Evolutionary conservation across 2,329 filamentous ascomycete species (phyloP), one percentile per base, ranked within the genome.

Genomic region (Penicillium oxalicum): DNA sequence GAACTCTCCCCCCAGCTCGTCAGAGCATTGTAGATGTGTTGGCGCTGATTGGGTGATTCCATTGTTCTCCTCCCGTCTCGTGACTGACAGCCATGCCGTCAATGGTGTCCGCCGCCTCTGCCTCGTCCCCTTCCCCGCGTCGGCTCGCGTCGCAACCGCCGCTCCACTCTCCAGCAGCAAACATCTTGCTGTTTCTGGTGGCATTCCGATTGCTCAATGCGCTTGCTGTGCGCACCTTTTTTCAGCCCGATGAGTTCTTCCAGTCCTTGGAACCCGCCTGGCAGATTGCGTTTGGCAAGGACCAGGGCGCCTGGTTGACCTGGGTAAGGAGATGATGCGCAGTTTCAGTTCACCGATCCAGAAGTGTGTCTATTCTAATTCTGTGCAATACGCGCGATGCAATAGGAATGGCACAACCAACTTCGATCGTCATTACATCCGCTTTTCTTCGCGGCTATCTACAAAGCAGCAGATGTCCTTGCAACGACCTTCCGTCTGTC

Each of bases 201-300:
- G 75, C 81, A 36, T 79, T 95, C 54, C 88, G 93, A 47, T 77
- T 91, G 55, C 68, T 87, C 66, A 95, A 95, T 72, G 84, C 89
- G 29, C 76, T 93, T 59, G 82, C 77, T 53, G 76, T 94, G 49
- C 77, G 81, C 56, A 97, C 93, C 18, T 98, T 96, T 69, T 98
- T 98, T 73, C 93, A 98, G 70, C 93, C 93, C 27, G 93, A 98
- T 74, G 93, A 98, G 70, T 97, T 88, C 74, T 98, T 93, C 64
- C 93, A 98, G 66, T 87, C 90, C 1, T 80, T 97, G 39, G 93
- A 98, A 73, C 91, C 93, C 45, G 93, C 93, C 57, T 97, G 91
- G 91, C 77, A 84, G 61, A 78, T 93, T 47, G 87, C 87, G 3
- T 96, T 95, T 76, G 91, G 91, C 24, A 63, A 74, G 2, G 67